Percentiles rank a stretch among this genome's conserved stretches.
Evolutionary conservation across 2,329 filamentous ascomycete genomes (phyloP).

Genomic region (Pyricularia sp.): DNA sequence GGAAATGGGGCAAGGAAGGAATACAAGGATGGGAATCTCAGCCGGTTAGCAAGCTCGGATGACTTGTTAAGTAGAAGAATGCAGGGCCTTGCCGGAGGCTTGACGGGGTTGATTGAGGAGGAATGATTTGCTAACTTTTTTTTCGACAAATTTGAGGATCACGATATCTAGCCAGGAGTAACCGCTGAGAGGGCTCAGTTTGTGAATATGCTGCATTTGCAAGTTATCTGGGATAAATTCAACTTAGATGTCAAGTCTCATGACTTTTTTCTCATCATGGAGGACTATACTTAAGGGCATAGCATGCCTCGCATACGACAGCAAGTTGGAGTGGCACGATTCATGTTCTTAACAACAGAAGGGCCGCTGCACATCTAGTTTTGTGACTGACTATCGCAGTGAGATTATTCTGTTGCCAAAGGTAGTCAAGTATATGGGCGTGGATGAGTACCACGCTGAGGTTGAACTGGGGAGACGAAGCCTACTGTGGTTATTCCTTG

Average conservation of each 20-base stretch:
- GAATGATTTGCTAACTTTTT: constrained; percentile 1
- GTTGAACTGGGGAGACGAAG: no score
- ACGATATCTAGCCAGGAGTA: background rate
- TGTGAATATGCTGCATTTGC: background rate
- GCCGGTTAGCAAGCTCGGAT: constrained; percentile 40
- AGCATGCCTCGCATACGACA: no score
- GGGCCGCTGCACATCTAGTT: no score
- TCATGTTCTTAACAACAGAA: no score
- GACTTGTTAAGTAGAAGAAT: constrained; percentile 44
- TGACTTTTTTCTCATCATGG: background rate
- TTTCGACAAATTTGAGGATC: background rate
- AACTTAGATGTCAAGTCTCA: background rate
- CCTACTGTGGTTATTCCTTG: no score
- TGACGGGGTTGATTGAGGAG: constrained; percentile 36
- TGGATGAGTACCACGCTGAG: no score
- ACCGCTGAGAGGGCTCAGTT: background rate
- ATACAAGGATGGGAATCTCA: constrained; percentile 22
- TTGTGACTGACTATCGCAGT: no score
- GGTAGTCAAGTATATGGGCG: no score
- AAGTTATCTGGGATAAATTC: background rate
- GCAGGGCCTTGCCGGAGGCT: constrained; percentile 41
- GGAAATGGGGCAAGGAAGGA: constrained; percentile 17
- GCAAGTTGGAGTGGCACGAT: no score
- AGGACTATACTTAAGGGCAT: no score
- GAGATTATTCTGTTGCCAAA: no score